A percentile compares a stretch with the other conserved stretches of the same genome.
These are phyloP conservation scores for Penicillium macrosclerotiorum DNA, from an alignment of 495 filamentous ascomycete species.

Conservation along the genomic window DNA sequence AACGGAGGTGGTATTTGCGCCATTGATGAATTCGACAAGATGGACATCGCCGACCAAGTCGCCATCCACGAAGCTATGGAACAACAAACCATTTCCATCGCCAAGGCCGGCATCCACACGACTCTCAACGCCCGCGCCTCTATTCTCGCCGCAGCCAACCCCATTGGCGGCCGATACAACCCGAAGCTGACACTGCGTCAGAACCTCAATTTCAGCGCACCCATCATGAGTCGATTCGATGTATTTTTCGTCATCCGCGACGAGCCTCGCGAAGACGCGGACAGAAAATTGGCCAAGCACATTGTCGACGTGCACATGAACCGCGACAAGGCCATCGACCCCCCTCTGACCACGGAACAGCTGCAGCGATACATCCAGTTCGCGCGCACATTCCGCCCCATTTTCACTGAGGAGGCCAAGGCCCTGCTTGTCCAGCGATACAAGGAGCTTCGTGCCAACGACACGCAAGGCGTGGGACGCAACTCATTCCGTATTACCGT, in stretches of 20 bases:
- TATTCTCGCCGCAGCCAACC: slow-evolving; percentile 95
- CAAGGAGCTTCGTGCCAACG: slow-evolving; percentile 91
- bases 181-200: slow-evolving; percentile 87
- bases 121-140: slow-evolving; percentile 93
- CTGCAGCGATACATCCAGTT: slow-evolving; percentile 97
- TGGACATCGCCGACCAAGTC: slow-evolving; percentile 97
- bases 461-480: slow-evolving; percentile 87
- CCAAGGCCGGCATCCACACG: slow-evolving; percentile 97
- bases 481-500: slow-evolving; percentile 98
- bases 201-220: slow-evolving; percentile 97
- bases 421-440: slow-evolving; percentile 84
- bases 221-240: slow-evolving; percentile 99
- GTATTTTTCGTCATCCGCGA: slow-evolving; percentile 98
- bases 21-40: slow-evolving; percentile 99
- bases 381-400: slow-evolving; percentile 88
- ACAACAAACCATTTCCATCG: slow-evolving; percentile 99
- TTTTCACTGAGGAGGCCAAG: slow-evolving; percentile 88
- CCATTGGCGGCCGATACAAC: slow-evolving; percentile 94
- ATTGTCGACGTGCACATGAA: slow-evolving; percentile 94
- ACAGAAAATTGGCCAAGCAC: slow-evolving; percentile 87
- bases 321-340: slow-evolving; percentile 83
- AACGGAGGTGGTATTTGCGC: slow-evolving; percentile 80
- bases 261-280: slow-evolving; percentile 88
- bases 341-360: slow-evolving; percentile 95
- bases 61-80: slow-evolving; percentile 99